These are phyloP conservation scores for Russula emetica DNA, from an alignment of 768 basidiomycete species.

Conservation along the genomic window DNA sequence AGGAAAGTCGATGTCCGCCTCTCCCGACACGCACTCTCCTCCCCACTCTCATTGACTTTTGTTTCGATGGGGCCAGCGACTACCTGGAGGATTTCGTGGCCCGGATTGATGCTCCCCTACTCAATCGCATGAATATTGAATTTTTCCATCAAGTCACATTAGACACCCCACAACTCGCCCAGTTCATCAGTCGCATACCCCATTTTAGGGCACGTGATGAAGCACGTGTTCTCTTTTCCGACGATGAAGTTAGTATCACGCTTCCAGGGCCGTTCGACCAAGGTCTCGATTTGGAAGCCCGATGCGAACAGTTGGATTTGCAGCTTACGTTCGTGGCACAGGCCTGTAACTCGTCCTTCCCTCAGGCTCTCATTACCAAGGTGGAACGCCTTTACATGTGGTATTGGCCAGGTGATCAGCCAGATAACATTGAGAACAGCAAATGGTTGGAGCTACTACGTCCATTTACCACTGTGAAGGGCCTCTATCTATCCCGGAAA, in stretches of 20 bases:
- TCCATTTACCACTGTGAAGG: neutral
- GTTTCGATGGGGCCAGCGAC: neutral
- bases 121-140: neutral
- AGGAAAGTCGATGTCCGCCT: neutral
- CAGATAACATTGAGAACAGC: neutral
- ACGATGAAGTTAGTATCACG: too few relatives aligned
- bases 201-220: neutral
- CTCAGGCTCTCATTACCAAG: neutral
- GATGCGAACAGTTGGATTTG: neutral
- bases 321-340: neutral
- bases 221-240: neutral
- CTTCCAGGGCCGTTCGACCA: neutral
- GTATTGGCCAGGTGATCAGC: neutral
- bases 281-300: neutral
- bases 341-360: neutral
- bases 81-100: slow-evolving; percentile 6
- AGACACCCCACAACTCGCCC: neutral
- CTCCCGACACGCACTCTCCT: neutral
- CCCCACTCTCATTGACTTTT: neutral
- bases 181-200: neutral
- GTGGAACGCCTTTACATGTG: neutral
- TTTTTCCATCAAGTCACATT: neutral
- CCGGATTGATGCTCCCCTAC: neutral
- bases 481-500: neutral
- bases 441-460: neutral